These are phyloP conservation scores for Tetrahymena borealis DNA, from an alignment of 73 alveolate species.

Conservation along the genomic window DNA sequence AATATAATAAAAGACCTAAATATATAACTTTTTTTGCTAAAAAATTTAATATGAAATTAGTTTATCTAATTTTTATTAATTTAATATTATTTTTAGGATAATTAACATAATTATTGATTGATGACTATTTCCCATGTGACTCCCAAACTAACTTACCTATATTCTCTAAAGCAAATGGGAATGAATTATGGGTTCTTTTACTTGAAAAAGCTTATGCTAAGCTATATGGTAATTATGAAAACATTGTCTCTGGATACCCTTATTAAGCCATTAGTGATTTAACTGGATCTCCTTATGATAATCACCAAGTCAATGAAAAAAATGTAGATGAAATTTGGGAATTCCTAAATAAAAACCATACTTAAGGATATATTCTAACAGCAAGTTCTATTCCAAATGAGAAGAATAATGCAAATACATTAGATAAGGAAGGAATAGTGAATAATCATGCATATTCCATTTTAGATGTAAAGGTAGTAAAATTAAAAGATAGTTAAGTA, in stretches of 20 bases:
- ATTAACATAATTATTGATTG: slow-evolving; percentile 72
- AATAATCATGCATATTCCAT: slow-evolving; percentile 72
- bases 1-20: too few species aligned
- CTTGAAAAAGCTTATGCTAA: slow-evolving; percentile 89
- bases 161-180: slow-evolving; percentile 62
- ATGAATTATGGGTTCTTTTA: slow-evolving; percentile 76
- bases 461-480: slow-evolving; percentile 39
- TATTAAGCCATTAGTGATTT: slow-evolving; percentile 62
- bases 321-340: slow-evolving; percentile 47
- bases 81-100: slow-evolving; percentile 74
- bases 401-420: slow-evolving; percentile 44
- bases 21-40: too few species aligned
- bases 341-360: slow-evolving; percentile 26
- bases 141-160: slow-evolving; percentile 77
- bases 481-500: slow-evolving; percentile 1
- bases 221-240: slow-evolving; percentile 68
- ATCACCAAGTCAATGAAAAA: slow-evolving; percentile 22
- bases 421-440: slow-evolving; percentile 64
- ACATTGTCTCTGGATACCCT: slow-evolving; percentile 58
- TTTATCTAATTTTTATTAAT: too few species aligned
- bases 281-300: slow-evolving; percentile 70
- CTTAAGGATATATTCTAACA: slow-evolving; percentile 48
- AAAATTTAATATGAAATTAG: too few species aligned
- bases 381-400: slow-evolving; percentile 76
- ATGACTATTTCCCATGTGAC: slow-evolving; percentile 79